These are phyloP conservation scores for Lachnellula subtilissima DNA, from an alignment of 2,329 filamentous ascomycete genomes.

Conservation along the genomic window DNA sequence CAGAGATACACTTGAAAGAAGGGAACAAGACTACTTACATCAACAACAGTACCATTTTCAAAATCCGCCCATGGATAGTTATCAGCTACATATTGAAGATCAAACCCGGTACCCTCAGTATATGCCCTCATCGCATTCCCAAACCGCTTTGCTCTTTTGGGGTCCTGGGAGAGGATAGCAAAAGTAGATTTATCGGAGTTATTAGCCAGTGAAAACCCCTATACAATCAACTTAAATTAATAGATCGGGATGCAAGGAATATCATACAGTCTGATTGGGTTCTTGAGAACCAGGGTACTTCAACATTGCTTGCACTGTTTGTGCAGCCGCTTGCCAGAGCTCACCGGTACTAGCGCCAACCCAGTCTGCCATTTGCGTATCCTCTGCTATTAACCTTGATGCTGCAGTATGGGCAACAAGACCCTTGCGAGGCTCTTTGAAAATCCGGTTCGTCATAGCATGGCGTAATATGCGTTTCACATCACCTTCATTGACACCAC, in stretches of 20 bases:
- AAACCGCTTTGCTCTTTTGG: conserved; percentile 4
- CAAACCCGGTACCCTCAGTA: conserved; percentile 1
- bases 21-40: not conserved
- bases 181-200: not conserved
- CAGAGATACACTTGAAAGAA: not conserved
- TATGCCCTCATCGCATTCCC: conserved; percentile 9
- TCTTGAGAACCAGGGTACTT: conserved; percentile 9
- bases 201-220: conserved; percentile 12
- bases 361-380: conserved; percentile 6
- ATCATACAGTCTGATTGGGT: conserved; percentile 3
- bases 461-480: conserved; percentile 19
- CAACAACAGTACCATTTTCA: conserved; percentile 8
- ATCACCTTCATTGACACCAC: conserved; percentile 10
- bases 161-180: conserved; percentile 1
- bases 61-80: conserved; percentile 13
- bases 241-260: not conserved
- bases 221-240: not conserved
- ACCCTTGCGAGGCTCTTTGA: conserved; percentile 17
- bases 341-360: conserved; percentile 9
- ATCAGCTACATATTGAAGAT: conserved; percentile 1
- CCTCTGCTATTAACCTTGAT: conserved; percentile 18
- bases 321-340: conserved; percentile 17
- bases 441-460: conserved; percentile 21
- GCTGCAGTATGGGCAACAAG: conserved; percentile 19
- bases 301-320: conserved; percentile 7